Base-by-base conservation (phyloP, 345 rosid genomes). In the Dipteronia sinensis region DNA sequence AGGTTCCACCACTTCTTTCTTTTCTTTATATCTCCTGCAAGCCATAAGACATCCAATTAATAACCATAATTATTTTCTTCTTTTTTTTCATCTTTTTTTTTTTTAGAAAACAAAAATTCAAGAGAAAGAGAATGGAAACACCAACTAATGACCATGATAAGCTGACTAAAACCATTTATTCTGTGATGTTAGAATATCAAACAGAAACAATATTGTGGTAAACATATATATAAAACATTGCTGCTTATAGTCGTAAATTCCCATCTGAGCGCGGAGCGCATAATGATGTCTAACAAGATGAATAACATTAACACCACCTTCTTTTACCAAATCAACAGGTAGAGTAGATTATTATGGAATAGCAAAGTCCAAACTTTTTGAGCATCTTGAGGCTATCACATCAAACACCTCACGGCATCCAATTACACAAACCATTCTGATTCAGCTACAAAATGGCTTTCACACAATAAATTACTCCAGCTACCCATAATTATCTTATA, bases 1-100 rank as follows among this genome's bases (percentile, higher is more conserved):
- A 76, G 95, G 92, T 83, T 93, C 98, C 72, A 80, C 80, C 2
- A 75, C 80, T 69, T 94, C 98, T 82, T 90, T 93, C 90, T 94
- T 93, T 19, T 94, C 98, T 86, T 81, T 94, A 69, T 74, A 87
- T 83, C 90, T 90, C 88, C 98, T 94, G 86, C 69, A 79, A 71
- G 58, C 23, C 58, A 65, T 65, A 61, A 27, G 16, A 15, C 15
- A 67, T 66, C 64, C 72, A 76, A 40, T 66, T 66, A 70, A 16
- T 23, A 25, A 49, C 64, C 64, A 59, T 59, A 15, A n/a, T 59
- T 22, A 7, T 19, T 59, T 15, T 59, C 2, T 5, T n/a, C 13
- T 59, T 59, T n/a, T 59, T n/a, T n/a, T 34, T 34, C 38, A 34
- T 34, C 6, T 5, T 49, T 3, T 13, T 16, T n/a, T 55, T 42